Conservation (phyloP, 768 basidiomycete genomes). For the Pisolithus microcarpus region DNA sequence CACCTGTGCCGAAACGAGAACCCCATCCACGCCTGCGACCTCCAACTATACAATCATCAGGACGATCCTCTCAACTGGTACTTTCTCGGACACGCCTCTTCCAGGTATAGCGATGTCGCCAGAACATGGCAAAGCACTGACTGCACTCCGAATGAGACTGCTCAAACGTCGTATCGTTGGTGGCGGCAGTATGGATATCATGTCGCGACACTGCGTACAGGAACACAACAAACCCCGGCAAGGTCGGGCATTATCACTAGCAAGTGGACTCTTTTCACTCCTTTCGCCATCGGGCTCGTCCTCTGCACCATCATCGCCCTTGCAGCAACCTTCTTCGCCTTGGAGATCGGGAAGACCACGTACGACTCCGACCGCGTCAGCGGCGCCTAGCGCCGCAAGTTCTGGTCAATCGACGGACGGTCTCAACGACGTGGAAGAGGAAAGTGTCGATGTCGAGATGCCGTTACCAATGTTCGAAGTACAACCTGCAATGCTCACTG, state of each 20-base stretch:
- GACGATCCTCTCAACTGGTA: slow-evolving; percentile 44
- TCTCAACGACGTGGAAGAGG: slow-evolving; percentile 30
- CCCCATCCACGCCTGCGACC: slow-evolving; percentile 33
- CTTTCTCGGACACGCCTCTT: slow-evolving; percentile 49
- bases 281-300: too few species aligned
- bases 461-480: slow-evolving; percentile 83
- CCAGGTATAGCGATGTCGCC: slow-evolving; percentile 33
- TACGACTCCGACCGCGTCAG: too few species aligned
- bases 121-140: slow-evolving; percentile 41
- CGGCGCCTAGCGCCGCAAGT: too few species aligned
- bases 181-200: slow-evolving; percentile 78
- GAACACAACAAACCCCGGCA: slow-evolving; percentile 30
- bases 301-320: too few species aligned
- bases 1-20: too few species aligned
- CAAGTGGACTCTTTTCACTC: slow-evolving; percentile 45
- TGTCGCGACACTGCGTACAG: slow-evolving; percentile 28
- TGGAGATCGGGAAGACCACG: too few species aligned
- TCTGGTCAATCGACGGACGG: slow-evolving; percentile 11
- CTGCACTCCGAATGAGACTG: slow-evolving; percentile 39
- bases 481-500: slow-evolving; percentile 80
- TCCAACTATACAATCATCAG: slow-evolving; percentile 16
- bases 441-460: slow-evolving; percentile 51
- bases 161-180: slow-evolving; percentile 37
- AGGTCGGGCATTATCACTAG: slow-evolving; percentile 44
- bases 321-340: too few species aligned